Percentiles rank a stretch among this genome's conserved stretches.
Conservation (phyloP, 2,329 filamentous ascomycete genomes). For the Cordyceps fumosorosea region DNA sequence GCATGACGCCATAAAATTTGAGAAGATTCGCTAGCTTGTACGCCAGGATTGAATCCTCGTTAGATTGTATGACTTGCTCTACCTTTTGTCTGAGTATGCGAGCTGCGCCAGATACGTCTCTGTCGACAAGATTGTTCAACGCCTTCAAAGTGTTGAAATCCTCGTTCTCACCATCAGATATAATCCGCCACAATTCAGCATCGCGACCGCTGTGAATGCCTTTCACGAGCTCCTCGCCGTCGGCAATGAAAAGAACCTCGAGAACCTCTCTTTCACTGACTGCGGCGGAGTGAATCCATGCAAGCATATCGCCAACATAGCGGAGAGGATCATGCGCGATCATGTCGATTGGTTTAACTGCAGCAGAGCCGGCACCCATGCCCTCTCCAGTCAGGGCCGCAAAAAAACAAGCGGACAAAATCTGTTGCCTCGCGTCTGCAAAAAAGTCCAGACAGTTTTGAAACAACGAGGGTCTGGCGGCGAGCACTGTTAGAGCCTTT, state of each 20-base stretch:
- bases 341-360: slow-evolving; percentile 84
- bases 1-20: slow-evolving; percentile 82
- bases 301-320: slow-evolving; percentile 95
- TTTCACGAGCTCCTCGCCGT: slow-evolving; percentile 80
- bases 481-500: slow-evolving; percentile 75
- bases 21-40: slow-evolving; percentile 89
- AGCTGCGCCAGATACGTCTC: slow-evolving; percentile 73
- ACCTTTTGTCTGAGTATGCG: slow-evolving; percentile 82
- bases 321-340: slow-evolving; percentile 85
- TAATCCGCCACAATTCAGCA: slow-evolving; percentile 75
- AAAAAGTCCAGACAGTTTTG: slow-evolving; percentile 92
- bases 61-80: slow-evolving; percentile 86
- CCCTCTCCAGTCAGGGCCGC: slow-evolving; percentile 72
- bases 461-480: slow-evolving; percentile 84
- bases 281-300: slow-evolving; percentile 90
- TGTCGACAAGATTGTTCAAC: slow-evolving; percentile 78
- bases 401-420: slow-evolving; percentile 84
- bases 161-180: slow-evolving; percentile 50
- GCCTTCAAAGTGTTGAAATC: slow-evolving; percentile 77
- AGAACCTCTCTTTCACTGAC: slow-evolving; percentile 91
- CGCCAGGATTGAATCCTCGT: slow-evolving; percentile 80
- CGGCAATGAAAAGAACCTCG: slow-evolving; percentile 83
- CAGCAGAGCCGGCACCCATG: slow-evolving; percentile 50
- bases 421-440: slow-evolving; percentile 79
- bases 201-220: slow-evolving; percentile 74